Evolutionary conservation across 352 stramenopile genomes (phyloP), one percentile per base, ranked within the genome.

Genomic region (Nothophytophthora sp.): DNA sequence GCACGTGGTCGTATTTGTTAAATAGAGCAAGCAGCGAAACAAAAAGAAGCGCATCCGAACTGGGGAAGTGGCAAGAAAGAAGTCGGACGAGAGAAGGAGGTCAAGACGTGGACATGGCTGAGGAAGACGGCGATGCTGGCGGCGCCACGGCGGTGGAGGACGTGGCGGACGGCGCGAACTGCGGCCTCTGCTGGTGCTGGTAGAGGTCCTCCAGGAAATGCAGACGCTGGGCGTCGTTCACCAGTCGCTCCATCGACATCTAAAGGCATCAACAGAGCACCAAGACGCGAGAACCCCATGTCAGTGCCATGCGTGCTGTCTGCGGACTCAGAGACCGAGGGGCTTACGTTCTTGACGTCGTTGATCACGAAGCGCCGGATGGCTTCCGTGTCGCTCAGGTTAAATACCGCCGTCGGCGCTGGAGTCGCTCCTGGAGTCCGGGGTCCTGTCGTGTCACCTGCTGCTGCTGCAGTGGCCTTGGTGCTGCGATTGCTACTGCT

Each of bases 241-340:
- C 78, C 20, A 93, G 73, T 27, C 80, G 74, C 41, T 89, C 80
- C 55, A 93, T 86, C 27, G 81, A 89, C 63, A 93, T 90, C 76
- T 90, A 44, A 32, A 0, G 27, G 32, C 30, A 52, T 39, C 36
- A 22, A 11, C 12, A 23, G 44, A 25, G 13, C 33, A 55, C 9
- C 47, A 44, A 35, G 6, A 50, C 16, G 50, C 38, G 33, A 22
- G 44, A 16, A 60, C n/a, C n/a, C 13, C 51, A 48, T n/a, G 22
- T 50, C 37, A 54, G 45, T 48, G 16, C 18, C 34, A 35, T 5
- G n/a, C 37, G 6, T 8, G 13, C 28, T 23, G 20, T 28, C 22
- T 1, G 9, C 15, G 7, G 3, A 10, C 19, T 11, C 30, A 19
- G 4, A 33, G 8, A 40, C 16, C 30, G 11, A 43, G 18, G 11